Evolutionary conservation across 768 basidiomycete species (phyloP).

Genomic region (Lactifluus hygrophoroides): DNA sequence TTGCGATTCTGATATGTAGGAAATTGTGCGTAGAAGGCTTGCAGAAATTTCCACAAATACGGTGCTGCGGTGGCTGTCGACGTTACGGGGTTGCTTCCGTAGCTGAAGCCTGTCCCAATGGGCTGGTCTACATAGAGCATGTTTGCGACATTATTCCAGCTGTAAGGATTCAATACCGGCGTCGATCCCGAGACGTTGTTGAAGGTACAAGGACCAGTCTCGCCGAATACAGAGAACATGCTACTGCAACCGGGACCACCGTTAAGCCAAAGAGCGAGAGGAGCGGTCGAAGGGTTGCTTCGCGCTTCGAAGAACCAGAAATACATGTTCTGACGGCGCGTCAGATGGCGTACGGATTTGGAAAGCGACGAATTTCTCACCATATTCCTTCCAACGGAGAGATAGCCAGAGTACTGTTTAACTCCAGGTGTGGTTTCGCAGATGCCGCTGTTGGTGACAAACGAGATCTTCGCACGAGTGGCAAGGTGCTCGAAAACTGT

Average conservation of each 20-base stretch:
- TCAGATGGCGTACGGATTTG: neutral
- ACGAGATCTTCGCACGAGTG: neutral
- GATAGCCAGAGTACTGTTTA: neutral
- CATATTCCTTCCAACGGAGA: neutral
- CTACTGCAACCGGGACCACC: conserved; percentile 8
- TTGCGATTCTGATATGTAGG: conserved; percentile 30
- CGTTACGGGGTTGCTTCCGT: neutral
- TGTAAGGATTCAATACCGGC: conserved; percentile 4
- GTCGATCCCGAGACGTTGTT: neutral
- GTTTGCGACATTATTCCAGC: conserved; percentile 15
- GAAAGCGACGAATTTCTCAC: neutral
- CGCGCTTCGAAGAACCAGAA: conserved; percentile 12
- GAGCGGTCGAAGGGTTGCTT: neutral
- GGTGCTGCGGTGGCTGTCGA: neutral
- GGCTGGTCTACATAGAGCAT: conserved; percentile 19
- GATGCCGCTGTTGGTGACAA: neutral
- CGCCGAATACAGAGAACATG: neutral
- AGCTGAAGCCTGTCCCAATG: neutral
- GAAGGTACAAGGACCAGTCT: conserved; percentile 16
- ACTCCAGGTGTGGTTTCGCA: neutral
- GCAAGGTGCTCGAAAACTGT: neutral
- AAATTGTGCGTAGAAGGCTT: conserved; percentile 27
- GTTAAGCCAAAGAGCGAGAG: conserved; percentile 1
- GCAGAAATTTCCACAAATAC: neutral
- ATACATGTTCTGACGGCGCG: neutral